phyloP scores from a whole-genome alignment of 441 rosid genomes.

The Pelargonium australe region DNA sequence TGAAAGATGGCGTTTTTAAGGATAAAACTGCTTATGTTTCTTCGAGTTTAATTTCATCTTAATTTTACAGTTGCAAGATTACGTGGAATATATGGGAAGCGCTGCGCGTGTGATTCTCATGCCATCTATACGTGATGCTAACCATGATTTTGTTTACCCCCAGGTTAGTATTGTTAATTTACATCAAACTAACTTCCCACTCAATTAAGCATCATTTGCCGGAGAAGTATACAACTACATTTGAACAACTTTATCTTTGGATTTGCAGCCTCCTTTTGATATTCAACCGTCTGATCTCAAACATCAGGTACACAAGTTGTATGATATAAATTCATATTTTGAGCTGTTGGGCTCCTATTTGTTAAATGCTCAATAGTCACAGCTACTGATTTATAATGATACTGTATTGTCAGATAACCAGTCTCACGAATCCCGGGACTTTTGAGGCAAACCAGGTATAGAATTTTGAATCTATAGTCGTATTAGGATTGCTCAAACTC shows the following conservation, averaged over 20 bases:
- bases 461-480: not conserved
- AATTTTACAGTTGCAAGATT: conserved; percentile 69
- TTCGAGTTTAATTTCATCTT: conserved; percentile 10
- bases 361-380: conserved; percentile 4
- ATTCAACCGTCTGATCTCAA: conserved; percentile 39
- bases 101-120: conserved; percentile 57
- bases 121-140: conserved; percentile 86
- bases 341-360: conserved; percentile 11
- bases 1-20: not conserved
- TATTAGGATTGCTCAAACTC: not conserved
- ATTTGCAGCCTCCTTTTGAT: conserved; percentile 75
- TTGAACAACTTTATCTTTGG: conserved; percentile 3
- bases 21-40: conserved; percentile 1
- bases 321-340: not conserved
- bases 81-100: conserved; percentile 69
- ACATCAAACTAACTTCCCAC: conserved; percentile 3
- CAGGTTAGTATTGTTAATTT: conserved; percentile 47
- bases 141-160: conserved; percentile 91
- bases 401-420: conserved; percentile 43
- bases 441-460: conserved; percentile 79
- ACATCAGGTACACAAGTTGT: conserved; percentile 52
- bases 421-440: conserved; percentile 74
- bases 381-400: not conserved
- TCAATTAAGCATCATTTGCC: conserved; percentile 9
- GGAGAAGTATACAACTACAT: not conserved